Conservation (phyloP, 2,329 filamentous ascomycete species). For the Colletotrichum lini region DNA sequence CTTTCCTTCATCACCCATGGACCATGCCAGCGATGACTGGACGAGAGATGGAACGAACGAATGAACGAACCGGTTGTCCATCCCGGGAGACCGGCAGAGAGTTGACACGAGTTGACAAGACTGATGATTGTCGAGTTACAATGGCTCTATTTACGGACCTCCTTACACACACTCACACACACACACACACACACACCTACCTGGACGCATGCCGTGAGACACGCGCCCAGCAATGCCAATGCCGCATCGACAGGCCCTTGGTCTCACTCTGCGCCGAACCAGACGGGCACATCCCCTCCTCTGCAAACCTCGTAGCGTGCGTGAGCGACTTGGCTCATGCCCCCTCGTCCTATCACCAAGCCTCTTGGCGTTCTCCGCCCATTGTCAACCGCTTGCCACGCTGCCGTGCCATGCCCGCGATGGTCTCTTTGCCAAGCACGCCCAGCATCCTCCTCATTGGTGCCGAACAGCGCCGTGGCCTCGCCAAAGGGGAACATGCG, state of each 20-base stretch:
- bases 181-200: background rate
- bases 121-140: too few species aligned
- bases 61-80: background rate
- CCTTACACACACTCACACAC: background rate
- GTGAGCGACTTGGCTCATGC: slow-evolving; percentile 17
- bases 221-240: slow-evolving; percentile 34
- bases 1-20: background rate
- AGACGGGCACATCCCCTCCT: too few species aligned
- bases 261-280: background rate
- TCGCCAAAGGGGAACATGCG: slow-evolving; percentile 39
- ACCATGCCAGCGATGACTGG: background rate
- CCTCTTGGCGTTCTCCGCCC: slow-evolving; percentile 40
- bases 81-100: background rate
- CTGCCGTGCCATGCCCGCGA: slow-evolving; percentile 41
- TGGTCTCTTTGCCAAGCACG: slow-evolving; percentile 41
- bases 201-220: slow-evolving; percentile 35
- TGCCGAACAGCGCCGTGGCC: slow-evolving; percentile 29
- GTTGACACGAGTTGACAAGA: background rate
- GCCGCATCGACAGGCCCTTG: slow-evolving; percentile 35
- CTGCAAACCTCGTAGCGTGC: slow-evolving; percentile 4
- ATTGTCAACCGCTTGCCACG: slow-evolving; percentile 39
- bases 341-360: slow-evolving; percentile 22
- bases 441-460: slow-evolving; percentile 35
- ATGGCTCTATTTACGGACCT: too few species aligned
- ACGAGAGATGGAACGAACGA: background rate